Evolutionary conservation across 768 basidiomycete species (phyloP), one percentile per base, ranked within the genome.

Genomic region (Kwoniella mangroviensis): DNA sequence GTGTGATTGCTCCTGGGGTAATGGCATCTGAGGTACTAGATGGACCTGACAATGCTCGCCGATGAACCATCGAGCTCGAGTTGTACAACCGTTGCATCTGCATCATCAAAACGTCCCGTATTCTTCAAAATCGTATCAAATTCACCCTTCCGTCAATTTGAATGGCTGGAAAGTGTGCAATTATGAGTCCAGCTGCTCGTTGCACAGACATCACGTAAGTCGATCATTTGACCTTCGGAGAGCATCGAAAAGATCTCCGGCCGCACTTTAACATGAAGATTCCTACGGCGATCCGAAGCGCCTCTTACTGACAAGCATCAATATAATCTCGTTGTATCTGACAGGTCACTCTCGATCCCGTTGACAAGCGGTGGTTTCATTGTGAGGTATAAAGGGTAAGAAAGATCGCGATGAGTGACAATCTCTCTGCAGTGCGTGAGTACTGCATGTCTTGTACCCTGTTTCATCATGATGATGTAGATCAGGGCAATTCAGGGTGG

Each of bases 201-300:
- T 19, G 15, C 13, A 49, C 45, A 49, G 45, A 49, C 15, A 60
- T 42, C 13, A 60, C 58, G 58, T 60, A 60, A 60, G 58, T 60
- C 58, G 58, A 60, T 60, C 58, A 13, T 43, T 60, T 60, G 34
- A 34, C 58, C 19, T 34, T 42, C 58, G 58, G 58, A 60, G 41
- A 19, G 17, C 40, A 60, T 60, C 58, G 58, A 60, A 26, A 17
- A 42, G 34, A 41, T 24, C 58, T 60, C 58, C 58, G 58, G 12
- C 45, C 13, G 15, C 45, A 42, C 19, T 43, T 13, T 21, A 34
- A 26, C 12, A 10, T 57, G 10, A 1, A 24, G 22, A 13, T 58
- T 21, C 40, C 13, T 1, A 22, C 26, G 56, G 56, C 15, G 5
- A 28, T 13, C 3, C 17, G 24, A 55, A 17, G 56, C 56, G 26